Conservation (phyloP, 73 alveolate genomes). For the Tetrahymena thermophila region DNA sequence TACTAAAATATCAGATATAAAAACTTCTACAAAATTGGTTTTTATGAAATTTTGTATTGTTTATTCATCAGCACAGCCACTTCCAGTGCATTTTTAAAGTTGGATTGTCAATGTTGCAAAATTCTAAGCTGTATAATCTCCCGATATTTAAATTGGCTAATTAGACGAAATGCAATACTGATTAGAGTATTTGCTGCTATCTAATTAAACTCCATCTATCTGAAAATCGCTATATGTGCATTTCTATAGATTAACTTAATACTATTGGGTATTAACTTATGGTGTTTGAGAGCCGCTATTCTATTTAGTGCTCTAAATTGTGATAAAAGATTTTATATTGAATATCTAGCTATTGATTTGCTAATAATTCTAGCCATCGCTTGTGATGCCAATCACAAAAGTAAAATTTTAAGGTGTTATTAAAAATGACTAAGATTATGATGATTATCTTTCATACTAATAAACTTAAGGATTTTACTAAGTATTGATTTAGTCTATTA, state of each 20-base stretch:
- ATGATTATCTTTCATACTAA: neutral
- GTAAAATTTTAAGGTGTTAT: neutral
- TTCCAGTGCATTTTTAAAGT: neutral
- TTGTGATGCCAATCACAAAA: neutral
- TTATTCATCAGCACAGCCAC: neutral
- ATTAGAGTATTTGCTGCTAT: neutral
- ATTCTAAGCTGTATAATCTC: neutral
- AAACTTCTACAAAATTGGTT: neutral
- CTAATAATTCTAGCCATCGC: neutral
- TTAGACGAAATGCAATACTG: neutral
- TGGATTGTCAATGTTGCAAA: neutral
- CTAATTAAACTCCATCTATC: neutral
- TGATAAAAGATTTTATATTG: neutral
- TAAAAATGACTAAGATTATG: neutral
- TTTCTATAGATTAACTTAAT: neutral
- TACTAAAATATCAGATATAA: neutral
- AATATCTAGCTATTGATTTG: neutral
- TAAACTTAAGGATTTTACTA: neutral
- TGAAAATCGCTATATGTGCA: neutral
- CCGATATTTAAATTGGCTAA: neutral
- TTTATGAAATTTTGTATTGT: neutral
- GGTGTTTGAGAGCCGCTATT: neutral
- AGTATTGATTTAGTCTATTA: neutral
- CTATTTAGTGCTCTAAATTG: neutral
- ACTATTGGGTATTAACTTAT: neutral